Percentiles rank a stretch among this genome's conserved stretches.
phyloP scores from a whole-genome alignment of 2,329 filamentous ascomycete genomes.

The Fusarium oligoseptatum region DNA sequence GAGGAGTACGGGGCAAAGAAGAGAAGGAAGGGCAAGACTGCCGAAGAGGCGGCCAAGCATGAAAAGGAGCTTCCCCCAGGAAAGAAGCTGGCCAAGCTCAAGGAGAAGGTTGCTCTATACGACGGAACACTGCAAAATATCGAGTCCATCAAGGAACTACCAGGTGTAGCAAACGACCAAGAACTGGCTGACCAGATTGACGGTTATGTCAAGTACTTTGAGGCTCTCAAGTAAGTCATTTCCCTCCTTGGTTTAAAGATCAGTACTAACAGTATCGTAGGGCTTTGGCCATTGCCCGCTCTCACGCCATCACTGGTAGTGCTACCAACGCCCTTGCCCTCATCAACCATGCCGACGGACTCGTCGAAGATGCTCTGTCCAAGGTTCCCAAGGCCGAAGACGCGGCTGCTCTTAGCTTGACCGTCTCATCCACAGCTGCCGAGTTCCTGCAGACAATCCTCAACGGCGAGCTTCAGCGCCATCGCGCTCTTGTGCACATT shows the following conservation, averaged over 20 bases:
- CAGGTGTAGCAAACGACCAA: slow-evolving; percentile 88
- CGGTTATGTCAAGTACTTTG: slow-evolving; percentile 85
- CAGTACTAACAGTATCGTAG: slow-evolving; percentile 56
- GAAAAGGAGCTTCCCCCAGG: slow-evolving; percentile 76
- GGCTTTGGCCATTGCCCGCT: slow-evolving; percentile 86
- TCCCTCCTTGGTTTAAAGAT: background rate
- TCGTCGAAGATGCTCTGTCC: slow-evolving; percentile 68
- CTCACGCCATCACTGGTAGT: slow-evolving; percentile 80
- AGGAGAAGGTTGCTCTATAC: slow-evolving; percentile 90
- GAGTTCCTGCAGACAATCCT: slow-evolving; percentile 73
- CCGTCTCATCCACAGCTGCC: slow-evolving; percentile 72
- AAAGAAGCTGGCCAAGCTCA: slow-evolving; percentile 82
- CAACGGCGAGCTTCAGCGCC: slow-evolving; percentile 79
- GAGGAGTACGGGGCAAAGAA: slow-evolving; percentile 63
- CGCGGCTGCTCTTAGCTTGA: slow-evolving; percentile 72
- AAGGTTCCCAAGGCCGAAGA: slow-evolving; percentile 57
- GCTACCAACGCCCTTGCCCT: slow-evolving; percentile 87
- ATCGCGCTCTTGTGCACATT: slow-evolving; percentile 88
- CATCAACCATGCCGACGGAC: slow-evolving; percentile 77
- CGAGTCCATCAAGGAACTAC: slow-evolving; percentile 88
- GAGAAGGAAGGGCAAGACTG: slow-evolving; percentile 61
- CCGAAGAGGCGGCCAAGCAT: slow-evolving; percentile 57
- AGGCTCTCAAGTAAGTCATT: slow-evolving; percentile 80
- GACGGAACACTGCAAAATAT: slow-evolving; percentile 92
- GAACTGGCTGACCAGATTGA: slow-evolving; percentile 83